These are phyloP conservation scores for Hortiboletus flavorubellus DNA, from an alignment of 768 basidiomycete species.

Conservation along the genomic window DNA sequence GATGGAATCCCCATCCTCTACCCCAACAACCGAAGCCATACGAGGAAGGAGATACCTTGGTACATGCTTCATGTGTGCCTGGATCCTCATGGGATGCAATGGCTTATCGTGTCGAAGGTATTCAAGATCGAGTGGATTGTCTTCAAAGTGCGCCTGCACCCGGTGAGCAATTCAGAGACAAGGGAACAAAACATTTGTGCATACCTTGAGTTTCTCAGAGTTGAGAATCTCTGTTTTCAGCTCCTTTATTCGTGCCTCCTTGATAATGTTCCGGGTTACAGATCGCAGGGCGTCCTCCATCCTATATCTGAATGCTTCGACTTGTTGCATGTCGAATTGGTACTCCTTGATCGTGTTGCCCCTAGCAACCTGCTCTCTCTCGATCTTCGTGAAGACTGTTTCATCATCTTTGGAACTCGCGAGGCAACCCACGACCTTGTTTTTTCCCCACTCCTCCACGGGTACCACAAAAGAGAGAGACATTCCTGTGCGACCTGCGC, in stretches of 20 bases:
- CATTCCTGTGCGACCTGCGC: slow-evolving; percentile 92
- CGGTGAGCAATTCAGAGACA: not conserved
- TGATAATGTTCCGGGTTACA: slow-evolving; percentile 81
- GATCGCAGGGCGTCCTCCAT: slow-evolving; percentile 95
- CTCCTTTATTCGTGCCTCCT: slow-evolving; percentile 92
- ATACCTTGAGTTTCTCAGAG: slow-evolving; percentile 93
- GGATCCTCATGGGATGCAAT: slow-evolving; percentile 83
- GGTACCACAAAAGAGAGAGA: slow-evolving; percentile 87
- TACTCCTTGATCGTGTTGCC: slow-evolving; percentile 75
- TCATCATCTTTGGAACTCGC: slow-evolving; percentile 76
- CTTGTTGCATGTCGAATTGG: slow-evolving; percentile 91
- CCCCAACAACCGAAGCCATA: slow-evolving; percentile 47
- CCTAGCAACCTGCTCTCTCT: slow-evolving; percentile 63
- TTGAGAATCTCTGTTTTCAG: slow-evolving; percentile 91
- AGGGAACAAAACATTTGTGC: slow-evolving; percentile 12
- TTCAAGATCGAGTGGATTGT: slow-evolving; percentile 91
- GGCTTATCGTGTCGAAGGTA: slow-evolving; percentile 94
- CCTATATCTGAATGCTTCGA: slow-evolving; percentile 95
- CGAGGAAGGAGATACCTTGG: slow-evolving; percentile 90
- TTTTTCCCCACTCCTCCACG: slow-evolving; percentile 61
- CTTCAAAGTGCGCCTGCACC: slow-evolving; percentile 90
- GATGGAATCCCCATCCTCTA: slow-evolving; percentile 26
- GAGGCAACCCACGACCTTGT: slow-evolving; percentile 68
- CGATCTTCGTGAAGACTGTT: slow-evolving; percentile 58
- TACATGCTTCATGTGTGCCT: slow-evolving; percentile 94